Evolutionary conservation across 768 basidiomycete species (phyloP).

Genomic region (Boletus patriciae): DNA sequence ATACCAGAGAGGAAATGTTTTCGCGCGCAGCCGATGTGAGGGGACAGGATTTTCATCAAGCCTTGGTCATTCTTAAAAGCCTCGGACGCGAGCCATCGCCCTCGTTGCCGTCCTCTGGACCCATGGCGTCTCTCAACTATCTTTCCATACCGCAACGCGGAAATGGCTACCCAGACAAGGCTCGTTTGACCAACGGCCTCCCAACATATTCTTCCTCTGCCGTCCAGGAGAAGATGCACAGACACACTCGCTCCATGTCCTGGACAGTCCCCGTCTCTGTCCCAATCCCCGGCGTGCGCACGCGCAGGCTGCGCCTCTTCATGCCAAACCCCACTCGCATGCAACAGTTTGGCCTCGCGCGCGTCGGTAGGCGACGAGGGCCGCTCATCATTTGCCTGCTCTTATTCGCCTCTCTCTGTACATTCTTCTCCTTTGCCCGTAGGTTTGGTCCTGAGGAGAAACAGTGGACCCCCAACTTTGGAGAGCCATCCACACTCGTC

Average conservation of each 20-base stretch:
- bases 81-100: slow-evolving; percentile 14
- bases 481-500: slow-evolving; percentile 69
- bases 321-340: slow-evolving; percentile 61
- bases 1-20: slow-evolving; percentile 27
- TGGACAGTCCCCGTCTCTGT: slow-evolving; percentile 64
- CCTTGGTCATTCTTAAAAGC: slow-evolving; percentile 15
- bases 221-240: slow-evolving; percentile 64
- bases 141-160: slow-evolving; percentile 47
- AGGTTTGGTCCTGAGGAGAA: slow-evolving; percentile 62
- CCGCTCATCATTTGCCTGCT: slow-evolving; percentile 50
- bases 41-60: slow-evolving; percentile 20
- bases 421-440: slow-evolving; percentile 58
- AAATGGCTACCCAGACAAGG: slow-evolving; percentile 47
- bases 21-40: slow-evolving; percentile 15
- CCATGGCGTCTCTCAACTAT: slow-evolving; percentile 49
- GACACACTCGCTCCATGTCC: slow-evolving; percentile 43
- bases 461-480: slow-evolving; percentile 60
- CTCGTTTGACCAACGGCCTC: slow-evolving; percentile 43
- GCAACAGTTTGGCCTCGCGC: slow-evolving; percentile 54
- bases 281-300: slow-evolving; percentile 57
- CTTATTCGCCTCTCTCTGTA: slow-evolving; percentile 48
- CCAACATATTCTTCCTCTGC: slow-evolving; percentile 56
- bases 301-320: slow-evolving; percentile 56
- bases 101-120: slow-evolving; percentile 15
- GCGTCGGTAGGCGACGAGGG: slow-evolving; percentile 60